phyloP scores from a whole-genome alignment of 768 basidiomycete species.

The Termitomyces titanicus region DNA sequence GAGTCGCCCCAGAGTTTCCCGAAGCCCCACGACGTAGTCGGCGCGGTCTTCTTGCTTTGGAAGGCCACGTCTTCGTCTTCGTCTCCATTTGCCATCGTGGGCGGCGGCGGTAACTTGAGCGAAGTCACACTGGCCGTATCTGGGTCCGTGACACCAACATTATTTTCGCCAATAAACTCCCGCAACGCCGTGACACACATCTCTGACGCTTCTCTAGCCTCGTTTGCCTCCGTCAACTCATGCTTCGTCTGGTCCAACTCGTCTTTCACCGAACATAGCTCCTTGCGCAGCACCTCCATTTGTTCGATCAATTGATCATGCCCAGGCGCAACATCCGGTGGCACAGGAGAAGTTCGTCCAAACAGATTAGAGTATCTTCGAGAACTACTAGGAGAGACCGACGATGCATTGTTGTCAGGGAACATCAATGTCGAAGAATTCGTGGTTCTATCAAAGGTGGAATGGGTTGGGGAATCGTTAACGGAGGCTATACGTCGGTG shows the following conservation, averaged over 20 bases:
- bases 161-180: conserved; percentile 76
- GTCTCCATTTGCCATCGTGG: conserved; percentile 34
- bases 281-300: conserved; percentile 55
- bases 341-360: conserved; percentile 45
- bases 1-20: conserved; percentile 59
- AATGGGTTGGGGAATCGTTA: conserved; percentile 51
- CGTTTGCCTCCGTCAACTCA: conserved; percentile 73
- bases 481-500: conserved; percentile 77
- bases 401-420: conserved; percentile 25
- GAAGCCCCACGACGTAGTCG: conserved; percentile 54
- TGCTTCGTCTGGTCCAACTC: conserved; percentile 62
- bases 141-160: conserved; percentile 41
- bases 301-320: conserved; percentile 31
- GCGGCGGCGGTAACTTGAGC: conserved; percentile 39
- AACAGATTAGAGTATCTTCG: conserved; percentile 52
- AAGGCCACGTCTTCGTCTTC: conserved; percentile 34
- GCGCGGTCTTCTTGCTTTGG: conserved; percentile 25
- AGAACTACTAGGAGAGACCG: conserved; percentile 22
- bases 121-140: conserved; percentile 17
- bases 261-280: conserved; percentile 50
- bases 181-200: conserved; percentile 78
- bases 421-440: conserved; percentile 29
- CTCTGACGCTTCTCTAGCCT: conserved; percentile 86
- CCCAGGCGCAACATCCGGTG: conserved; percentile 24
- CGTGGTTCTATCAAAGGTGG: conserved; percentile 32